Percentiles rank a stretch among this genome's conserved stretches.
phyloP scores from a whole-genome alignment of 352 stramenopile genomes.

The Pythium guiyangense region DNA sequence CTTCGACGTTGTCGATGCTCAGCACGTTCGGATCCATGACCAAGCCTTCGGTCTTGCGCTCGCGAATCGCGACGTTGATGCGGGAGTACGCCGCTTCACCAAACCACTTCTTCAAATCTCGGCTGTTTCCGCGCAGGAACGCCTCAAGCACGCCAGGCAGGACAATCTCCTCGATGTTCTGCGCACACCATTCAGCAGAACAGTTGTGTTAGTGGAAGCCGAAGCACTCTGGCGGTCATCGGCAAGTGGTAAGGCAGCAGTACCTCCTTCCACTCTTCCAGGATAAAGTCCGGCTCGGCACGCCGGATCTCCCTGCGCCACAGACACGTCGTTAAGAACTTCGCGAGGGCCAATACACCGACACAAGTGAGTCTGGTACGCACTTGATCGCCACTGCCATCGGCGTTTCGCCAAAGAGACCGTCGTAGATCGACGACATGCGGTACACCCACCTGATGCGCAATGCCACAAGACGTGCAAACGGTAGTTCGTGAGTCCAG shows the following conservation, averaged over 20 bases:
- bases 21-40: constrained; percentile 95
- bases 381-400: constrained; percentile 92
- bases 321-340: neutral
- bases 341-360: no score
- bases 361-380: constrained; percentile 1
- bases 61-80: constrained; percentile 92
- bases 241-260: neutral
- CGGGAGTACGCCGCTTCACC: constrained; percentile 94
- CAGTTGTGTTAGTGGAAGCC: neutral
- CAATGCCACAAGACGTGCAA: neutral
- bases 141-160: constrained; percentile 93
- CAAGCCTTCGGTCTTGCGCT: constrained; percentile 91
- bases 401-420: constrained; percentile 95
- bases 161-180: constrained; percentile 92
- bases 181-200: neutral
- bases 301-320: constrained; percentile 88
- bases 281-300: constrained; percentile 95
- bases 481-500: neutral
- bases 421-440: constrained; percentile 97
- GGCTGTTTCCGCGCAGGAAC: constrained; percentile 93
- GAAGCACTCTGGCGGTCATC: neutral
- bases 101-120: constrained; percentile 95
- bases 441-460: constrained; percentile 91
- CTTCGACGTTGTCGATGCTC: constrained; percentile 96
- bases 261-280: constrained; percentile 94